Conservation (phyloP, 768 basidiomycete genomes). For the Pleurotus sapidus region DNA sequence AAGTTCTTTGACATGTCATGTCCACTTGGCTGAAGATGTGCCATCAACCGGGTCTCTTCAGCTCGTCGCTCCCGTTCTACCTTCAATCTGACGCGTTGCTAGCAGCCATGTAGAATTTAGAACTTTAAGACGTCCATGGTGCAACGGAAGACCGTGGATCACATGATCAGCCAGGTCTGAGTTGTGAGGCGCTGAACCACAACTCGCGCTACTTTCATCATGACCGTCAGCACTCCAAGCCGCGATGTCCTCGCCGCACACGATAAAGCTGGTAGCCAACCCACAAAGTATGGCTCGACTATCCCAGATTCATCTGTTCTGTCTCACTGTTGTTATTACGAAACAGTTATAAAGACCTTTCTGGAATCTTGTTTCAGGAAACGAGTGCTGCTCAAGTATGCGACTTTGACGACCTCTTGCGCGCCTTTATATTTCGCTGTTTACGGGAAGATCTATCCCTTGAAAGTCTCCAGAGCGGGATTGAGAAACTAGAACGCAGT, state of each 20-base stretch:
- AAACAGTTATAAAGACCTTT: background rate
- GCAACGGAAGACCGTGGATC: too few species aligned
- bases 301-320: background rate
- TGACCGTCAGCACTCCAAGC: background rate
- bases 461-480: background rate
- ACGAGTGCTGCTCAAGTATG: background rate
- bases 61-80: too few species aligned
- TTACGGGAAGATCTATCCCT: background rate
- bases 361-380: background rate
- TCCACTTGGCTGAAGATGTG: constrained; percentile 93
- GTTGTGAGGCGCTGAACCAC: too few species aligned
- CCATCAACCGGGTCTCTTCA: constrained; percentile 87
- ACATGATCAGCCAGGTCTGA: too few species aligned
- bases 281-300: background rate
- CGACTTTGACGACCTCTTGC: background rate
- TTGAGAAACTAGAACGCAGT: background rate
- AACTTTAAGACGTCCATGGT: constrained; percentile 50
- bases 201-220: too few species aligned
- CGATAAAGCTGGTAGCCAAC: background rate
- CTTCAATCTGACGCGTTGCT: constrained; percentile 85
- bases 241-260: background rate
- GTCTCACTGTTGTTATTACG: background rate
- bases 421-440: background rate
- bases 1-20: constrained; percentile 89
- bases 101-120: constrained; percentile 92